These are phyloP conservation scores for Mycosphaerella sp. DNA, from an alignment of 2,329 filamentous ascomycete species.

Conservation along the genomic window DNA sequence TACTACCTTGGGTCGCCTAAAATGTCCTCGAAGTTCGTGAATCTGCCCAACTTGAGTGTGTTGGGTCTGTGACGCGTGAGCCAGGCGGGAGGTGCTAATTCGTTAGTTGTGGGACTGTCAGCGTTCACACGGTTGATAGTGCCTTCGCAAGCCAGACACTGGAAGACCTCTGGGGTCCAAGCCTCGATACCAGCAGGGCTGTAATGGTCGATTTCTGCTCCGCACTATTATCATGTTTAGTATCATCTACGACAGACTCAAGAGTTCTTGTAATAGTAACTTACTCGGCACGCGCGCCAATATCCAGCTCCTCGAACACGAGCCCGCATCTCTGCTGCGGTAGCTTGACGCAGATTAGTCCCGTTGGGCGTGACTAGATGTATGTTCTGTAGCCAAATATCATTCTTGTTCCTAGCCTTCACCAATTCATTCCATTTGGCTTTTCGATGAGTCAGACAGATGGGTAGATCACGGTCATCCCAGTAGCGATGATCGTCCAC, in stretches of 20 bases:
- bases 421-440: not conserved
- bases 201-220: not conserved
- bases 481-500: no score
- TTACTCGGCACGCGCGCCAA: not conserved
- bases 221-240: not conserved
- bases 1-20: not conserved
- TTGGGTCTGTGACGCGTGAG: no score
- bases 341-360: not conserved
- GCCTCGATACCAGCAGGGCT: not conserved
- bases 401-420: not conserved
- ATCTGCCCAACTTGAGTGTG: not conserved
- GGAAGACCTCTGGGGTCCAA: not conserved
- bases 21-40: not conserved
- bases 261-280: no score
- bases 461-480: no score
- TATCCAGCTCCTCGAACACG: not conserved
- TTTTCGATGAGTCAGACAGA: not conserved
- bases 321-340: no score
- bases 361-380: not conserved
- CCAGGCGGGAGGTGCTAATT: no score
- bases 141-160: not conserved
- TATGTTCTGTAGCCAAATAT: not conserved
- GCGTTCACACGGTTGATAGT: not conserved
- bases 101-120: no score
- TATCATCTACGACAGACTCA: no score